Evolutionary conservation across 495 filamentous ascomycete genomes (phyloP).

Genomic region (Aspergillus asperescens): DNA sequence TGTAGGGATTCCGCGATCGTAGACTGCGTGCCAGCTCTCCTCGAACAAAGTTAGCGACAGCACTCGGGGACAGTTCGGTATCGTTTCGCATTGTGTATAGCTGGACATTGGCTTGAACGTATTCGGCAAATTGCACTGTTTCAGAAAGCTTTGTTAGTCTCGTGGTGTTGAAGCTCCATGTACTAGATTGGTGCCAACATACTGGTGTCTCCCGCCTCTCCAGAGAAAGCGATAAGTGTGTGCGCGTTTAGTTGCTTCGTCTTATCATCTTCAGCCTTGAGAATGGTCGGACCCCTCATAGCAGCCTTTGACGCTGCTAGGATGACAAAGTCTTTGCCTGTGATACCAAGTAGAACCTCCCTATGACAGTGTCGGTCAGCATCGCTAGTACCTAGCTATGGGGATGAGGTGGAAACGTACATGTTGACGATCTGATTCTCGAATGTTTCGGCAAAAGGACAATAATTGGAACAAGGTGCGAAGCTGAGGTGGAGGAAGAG

Average conservation of each 20-base stretch:
- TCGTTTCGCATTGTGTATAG: slow-evolving; percentile 98
- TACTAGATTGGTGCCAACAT: slow-evolving; percentile 16
- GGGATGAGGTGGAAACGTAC: slow-evolving; percentile 19
- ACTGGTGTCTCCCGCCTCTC: slow-evolving; percentile 96
- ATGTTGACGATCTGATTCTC: slow-evolving; percentile 24
- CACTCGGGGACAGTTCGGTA: slow-evolving; percentile 79
- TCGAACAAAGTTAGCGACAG: slow-evolving; percentile 86
- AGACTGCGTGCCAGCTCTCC: slow-evolving; percentile 85
- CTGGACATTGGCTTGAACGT: slow-evolving; percentile 95
- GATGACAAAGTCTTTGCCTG: slow-evolving; percentile 97
- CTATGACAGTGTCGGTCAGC: slow-evolving; percentile 43
- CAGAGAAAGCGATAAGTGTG: slow-evolving; percentile 93
- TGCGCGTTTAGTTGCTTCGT: slow-evolving; percentile 84
- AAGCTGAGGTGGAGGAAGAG: background rate
- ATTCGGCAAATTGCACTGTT: slow-evolving; percentile 96
- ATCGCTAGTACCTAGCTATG: background rate
- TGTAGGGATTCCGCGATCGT: slow-evolving; percentile 87
- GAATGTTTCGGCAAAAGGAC: slow-evolving; percentile 4
- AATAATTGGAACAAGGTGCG: background rate
- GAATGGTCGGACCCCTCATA: slow-evolving; percentile 92
- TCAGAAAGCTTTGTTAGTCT: slow-evolving; percentile 24
- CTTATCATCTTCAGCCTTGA: slow-evolving; percentile 97
- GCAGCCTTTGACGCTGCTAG: slow-evolving; percentile 94
- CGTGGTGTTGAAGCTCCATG: background rate
- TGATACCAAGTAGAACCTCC: slow-evolving; percentile 98